Percentiles rank a stretch among this genome's conserved stretches.
Evolutionary conservation across 2,329 filamentous ascomycete species (phyloP).

Genomic region (Neonectria hederae): DNA sequence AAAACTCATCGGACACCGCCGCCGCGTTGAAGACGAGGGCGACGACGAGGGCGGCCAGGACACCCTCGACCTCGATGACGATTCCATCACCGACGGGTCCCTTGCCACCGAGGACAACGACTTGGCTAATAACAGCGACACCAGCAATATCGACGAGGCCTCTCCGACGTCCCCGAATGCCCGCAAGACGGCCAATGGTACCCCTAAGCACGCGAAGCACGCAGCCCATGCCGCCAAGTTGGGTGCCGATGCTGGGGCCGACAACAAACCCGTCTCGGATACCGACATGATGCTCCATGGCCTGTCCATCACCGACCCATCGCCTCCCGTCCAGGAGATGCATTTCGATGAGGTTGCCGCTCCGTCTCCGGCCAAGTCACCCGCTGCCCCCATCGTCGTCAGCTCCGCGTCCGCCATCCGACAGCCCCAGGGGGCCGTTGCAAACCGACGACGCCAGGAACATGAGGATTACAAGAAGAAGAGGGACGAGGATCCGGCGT

Average conservation of each 20-base stretch:
- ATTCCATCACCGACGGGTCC: constrained; percentile 73
- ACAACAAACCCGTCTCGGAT: constrained; percentile 55
- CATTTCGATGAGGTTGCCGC: constrained; percentile 56
- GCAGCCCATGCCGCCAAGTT: constrained; percentile 46
- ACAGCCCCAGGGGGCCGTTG: constrained; percentile 64
- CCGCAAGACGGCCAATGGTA: constrained; percentile 55
- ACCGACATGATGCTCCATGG: constrained; percentile 69
- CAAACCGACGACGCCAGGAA: constrained; percentile 80
- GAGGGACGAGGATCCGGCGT: constrained; percentile 87
- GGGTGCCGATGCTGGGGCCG: constrained; percentile 48
- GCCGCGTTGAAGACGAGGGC: constrained; percentile 75
- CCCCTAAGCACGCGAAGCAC: constrained; percentile 51
- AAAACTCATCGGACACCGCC: constrained; percentile 73
- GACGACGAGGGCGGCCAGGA: constrained; percentile 72
- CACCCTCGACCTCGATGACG: constrained; percentile 68
- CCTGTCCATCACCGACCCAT: constrained; percentile 56
- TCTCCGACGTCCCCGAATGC: constrained; percentile 59
- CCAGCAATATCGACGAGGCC: constrained; percentile 68
- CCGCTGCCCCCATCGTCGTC: constrained; percentile 62
- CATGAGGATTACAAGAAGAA: constrained; percentile 92
- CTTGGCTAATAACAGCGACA: constrained; percentile 68
- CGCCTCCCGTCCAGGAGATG: constrained; percentile 55
- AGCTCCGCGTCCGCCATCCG: constrained; percentile 61
- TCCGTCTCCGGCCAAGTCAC: constrained; percentile 51
- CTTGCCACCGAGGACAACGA: constrained; percentile 70